Evolutionary conservation across 345 rosid species (phyloP), one percentile per base, ranked within the genome.

Genomic region (Combretum micranthum): DNA sequence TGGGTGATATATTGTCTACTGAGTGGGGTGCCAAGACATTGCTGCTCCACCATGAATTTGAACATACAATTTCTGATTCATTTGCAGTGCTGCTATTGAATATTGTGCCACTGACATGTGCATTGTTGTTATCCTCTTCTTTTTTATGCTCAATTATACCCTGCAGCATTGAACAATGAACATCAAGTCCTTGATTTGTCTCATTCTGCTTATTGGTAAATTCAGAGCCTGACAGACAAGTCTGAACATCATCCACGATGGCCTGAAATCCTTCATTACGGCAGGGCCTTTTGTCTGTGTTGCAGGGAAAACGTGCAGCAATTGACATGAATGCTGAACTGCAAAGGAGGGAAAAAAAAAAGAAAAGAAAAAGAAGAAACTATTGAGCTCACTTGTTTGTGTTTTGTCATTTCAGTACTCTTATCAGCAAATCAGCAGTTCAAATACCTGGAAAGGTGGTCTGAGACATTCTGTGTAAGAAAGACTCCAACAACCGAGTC

Each of bases 401-500:
- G 20, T 44, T 46, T n/a, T 13, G 21, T 50, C 11, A 52, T 32
- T 32, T 32, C 39, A 18, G 39, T 32, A 32, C 55, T 45, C 56
- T 47, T 20, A 62, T 57, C n/a, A 50, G 23, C 13, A 43, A 32
- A 7, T 49, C n/a, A 71, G 25, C 66, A 75, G 70, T 57, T 53
- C 13, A 49, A 57, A 15, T 56, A 89, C 99, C 97, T 90, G 21
- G 97, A 90, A 50, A 90, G 87, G 69, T 90, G 97, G 65, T 90
- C 97, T 16, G 97, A 87, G 64, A 94, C 99, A 61, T 94, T 94
- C 59, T 94, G 97, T 21, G 99, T 94, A 13, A 94, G 95, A 71
- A 94, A 94, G 17, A 94, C 99, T 61, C 99, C 97, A 55, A 90
- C 79, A 4, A 94, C 97, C 3, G 97, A 94, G 78, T 94, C 99